Evolutionary conservation across 2,329 filamentous ascomycete species (phyloP).

Genomic region (Paecilomyces fulvus): DNA sequence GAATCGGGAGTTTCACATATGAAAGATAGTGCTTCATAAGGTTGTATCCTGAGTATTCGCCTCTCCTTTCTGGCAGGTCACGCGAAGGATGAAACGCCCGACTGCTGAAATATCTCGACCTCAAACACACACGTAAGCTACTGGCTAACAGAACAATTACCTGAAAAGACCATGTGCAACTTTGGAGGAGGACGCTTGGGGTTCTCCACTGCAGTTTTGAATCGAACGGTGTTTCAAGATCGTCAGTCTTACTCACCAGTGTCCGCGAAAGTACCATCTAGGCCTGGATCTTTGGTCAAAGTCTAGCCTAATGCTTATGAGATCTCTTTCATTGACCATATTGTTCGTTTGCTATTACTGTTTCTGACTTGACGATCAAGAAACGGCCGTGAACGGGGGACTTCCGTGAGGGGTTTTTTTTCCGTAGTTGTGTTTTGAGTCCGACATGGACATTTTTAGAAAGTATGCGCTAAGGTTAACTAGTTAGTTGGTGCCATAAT

Average conservation of each 20-base stretch:
- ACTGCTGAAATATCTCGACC: background rate
- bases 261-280: background rate
- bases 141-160: background rate
- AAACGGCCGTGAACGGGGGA: background rate
- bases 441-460: background rate
- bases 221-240: background rate
- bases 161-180: background rate
- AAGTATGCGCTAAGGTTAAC: background rate
- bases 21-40: background rate
- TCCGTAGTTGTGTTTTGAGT: background rate
- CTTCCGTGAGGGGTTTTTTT: background rate
- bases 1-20: background rate
- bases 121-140: background rate
- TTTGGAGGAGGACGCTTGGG: background rate
- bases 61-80: background rate
- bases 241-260: background rate
- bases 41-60: background rate
- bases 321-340: background rate
- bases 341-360: background rate
- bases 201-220: background rate
- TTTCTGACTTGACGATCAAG: background rate
- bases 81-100: background rate
- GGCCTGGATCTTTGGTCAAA: background rate
- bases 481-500: too few species aligned
- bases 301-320: background rate